Evolutionary conservation across 345 rosid genomes (phyloP), one percentile per base, ranked within the genome.

Genomic region (Reutealis trisperma): DNA sequence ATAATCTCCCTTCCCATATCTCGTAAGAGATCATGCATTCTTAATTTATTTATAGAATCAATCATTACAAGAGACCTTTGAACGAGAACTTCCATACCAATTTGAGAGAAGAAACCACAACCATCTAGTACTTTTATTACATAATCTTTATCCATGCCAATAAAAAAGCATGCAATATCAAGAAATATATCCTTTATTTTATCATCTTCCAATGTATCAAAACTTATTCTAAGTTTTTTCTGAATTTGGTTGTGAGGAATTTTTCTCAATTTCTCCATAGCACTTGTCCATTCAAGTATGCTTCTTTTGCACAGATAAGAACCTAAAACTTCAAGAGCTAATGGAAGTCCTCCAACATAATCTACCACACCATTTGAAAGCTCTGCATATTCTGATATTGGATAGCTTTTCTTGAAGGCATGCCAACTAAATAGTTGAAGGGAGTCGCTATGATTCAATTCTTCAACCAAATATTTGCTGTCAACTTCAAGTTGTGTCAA

Each of bases 321-420:
- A 2, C 69, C 69, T 34, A 64, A 18, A 37, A 64, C 69, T 64
- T 64, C 69, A 64, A 64, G 69, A 18, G 47, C 69, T 37, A 64
- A 19, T 18, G 69, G 69, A 37, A 64, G 47, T 9, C 69, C 69
- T 64, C 69, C 69, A 64, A 13, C 69, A 37, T 64, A 64, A 10
- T 64, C 69, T 4, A 64, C 69, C 24, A 37, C 47, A 18, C 13
- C 49, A 19, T 65, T 65, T 44, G 70, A 65, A 16, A 65, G 27
- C 49, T 65, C 27, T 25, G 21, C 70, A 65, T 41, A 65, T 12
- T 41, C 51, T 21, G 9, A 25, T n/a, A 0, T 6, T 18, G 70
- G 70, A 9, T 9, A 16, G 12, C 14, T 41, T 21, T 65, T 2
- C 70, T 41, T 65, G 27, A 65, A 65, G 24, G 70, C 70, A 44